Conservation (phyloP, 805 yeast genomes). For the Lipomyces kockii region DNA sequence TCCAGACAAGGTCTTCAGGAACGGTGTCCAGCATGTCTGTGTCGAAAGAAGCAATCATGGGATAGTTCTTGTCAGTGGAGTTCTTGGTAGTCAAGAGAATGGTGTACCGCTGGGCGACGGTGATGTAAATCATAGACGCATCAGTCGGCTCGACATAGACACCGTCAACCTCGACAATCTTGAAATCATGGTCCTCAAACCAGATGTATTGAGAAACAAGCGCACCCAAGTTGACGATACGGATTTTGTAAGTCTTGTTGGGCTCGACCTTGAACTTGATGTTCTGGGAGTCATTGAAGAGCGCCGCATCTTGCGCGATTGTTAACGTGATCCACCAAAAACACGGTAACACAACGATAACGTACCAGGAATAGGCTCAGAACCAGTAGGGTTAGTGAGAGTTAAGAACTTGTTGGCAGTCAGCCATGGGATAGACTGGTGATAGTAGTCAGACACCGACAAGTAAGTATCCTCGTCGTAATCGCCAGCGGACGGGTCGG, state of each 20-base stretch:
- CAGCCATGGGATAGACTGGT: constrained; percentile 58
- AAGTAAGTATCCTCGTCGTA: constrained; percentile 80
- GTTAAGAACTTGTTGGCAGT: constrained; percentile 60
- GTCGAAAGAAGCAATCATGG: constrained; percentile 83
- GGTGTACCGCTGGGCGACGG: constrained; percentile 91
- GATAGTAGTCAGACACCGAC: constrained; percentile 88
- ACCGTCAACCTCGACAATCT: constrained; percentile 93
- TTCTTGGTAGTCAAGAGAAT: constrained; percentile 76
- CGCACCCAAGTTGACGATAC: constrained; percentile 86
- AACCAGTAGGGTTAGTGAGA: constrained; percentile 91
- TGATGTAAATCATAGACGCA: constrained; percentile 73
- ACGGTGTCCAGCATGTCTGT: constrained; percentile 76
- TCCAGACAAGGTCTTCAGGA: constrained; percentile 68
- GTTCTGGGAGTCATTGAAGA: constrained; percentile 81
- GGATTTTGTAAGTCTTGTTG: constrained; percentile 77
- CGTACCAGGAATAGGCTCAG: constrained; percentile 84
- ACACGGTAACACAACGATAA: no score
- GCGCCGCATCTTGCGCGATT: constrained; percentile 53
- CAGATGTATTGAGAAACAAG: constrained; percentile 88
- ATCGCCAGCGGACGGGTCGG: constrained; percentile 60
- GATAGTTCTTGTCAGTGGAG: constrained; percentile 65
- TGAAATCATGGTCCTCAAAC: constrained; percentile 85
- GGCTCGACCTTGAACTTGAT: constrained; percentile 81
- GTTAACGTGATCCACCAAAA: not conserved
- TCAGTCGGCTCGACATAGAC: constrained; percentile 75